These are phyloP conservation scores for Phytopythium aichiense DNA, from an alignment of 352 stramenopile genomes.

Conservation along the genomic window DNA sequence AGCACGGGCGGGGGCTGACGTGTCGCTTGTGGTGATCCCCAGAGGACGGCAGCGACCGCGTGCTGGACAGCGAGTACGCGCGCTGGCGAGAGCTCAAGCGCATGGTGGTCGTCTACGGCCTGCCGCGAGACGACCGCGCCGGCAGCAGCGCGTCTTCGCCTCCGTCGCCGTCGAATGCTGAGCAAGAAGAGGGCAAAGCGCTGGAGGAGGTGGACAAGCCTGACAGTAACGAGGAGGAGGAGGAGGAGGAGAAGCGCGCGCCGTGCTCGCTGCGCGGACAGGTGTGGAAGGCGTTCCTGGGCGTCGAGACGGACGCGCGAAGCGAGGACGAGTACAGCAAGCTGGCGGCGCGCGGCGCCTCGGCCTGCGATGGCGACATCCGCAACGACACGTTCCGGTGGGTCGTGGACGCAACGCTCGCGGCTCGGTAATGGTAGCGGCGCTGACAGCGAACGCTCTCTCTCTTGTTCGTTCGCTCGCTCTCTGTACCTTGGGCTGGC, in stretches of 20 bases:
- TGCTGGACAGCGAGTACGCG: slow-evolving; percentile 61
- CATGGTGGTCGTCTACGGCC: slow-evolving; percentile 74
- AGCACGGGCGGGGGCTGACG: too few species aligned
- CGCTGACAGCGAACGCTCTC: background rate
- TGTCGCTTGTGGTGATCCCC: background rate
- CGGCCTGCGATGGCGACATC: slow-evolving; percentile 83
- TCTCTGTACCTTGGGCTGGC: background rate
- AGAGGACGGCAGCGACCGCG: slow-evolving; percentile 28
- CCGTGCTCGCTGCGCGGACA: slow-evolving; percentile 71
- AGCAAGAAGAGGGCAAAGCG: slow-evolving; percentile 7
- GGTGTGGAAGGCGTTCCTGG: slow-evolving; percentile 89
- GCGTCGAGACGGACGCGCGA: slow-evolving; percentile 60
- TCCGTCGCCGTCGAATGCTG: background rate
- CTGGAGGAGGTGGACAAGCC: background rate
- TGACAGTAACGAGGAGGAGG: background rate
- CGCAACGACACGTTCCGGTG: slow-evolving; percentile 89
- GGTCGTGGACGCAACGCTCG: background rate
- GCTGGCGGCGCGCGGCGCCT: slow-evolving; percentile 72
- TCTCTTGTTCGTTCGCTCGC: background rate
- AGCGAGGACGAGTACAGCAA: slow-evolving; percentile 51
- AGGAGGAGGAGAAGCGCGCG: slow-evolving; percentile 1
- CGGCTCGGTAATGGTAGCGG: background rate
- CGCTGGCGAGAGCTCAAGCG: slow-evolving; percentile 81
- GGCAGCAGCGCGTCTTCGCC: background rate
- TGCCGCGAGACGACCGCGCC: slow-evolving; percentile 45